Conservation (phyloP, 176 grass and related monocot genomes). For the Oryza glumipatula region DNA sequence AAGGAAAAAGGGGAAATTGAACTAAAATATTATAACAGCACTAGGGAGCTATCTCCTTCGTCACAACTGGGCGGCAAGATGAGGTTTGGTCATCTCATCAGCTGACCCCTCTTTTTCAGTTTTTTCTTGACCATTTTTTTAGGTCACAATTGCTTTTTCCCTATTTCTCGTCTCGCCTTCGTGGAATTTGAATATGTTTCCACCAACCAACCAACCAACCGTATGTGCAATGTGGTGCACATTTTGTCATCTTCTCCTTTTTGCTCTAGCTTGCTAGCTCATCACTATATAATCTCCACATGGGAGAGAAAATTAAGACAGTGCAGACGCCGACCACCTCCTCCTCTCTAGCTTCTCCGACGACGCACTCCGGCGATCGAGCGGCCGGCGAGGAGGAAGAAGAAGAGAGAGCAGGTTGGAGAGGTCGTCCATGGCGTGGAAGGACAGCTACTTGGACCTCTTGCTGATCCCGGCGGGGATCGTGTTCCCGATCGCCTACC, state of each 20-base stretch:
- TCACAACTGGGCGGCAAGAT: background rate
- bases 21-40: background rate
- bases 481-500: constrained; percentile 61
- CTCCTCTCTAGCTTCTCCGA: background rate
- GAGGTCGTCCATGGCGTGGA: constrained; percentile 55
- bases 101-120: background rate
- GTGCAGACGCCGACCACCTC: background rate
- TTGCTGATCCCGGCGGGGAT: constrained; percentile 67
- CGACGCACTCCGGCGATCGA: background rate
- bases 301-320: background rate
- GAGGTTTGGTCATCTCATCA: constrained; percentile 29
- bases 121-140: constrained; percentile 38
- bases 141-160: background rate
- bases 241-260: background rate
- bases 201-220: constrained; percentile 13
- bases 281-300: constrained; percentile 29
- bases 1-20: background rate
- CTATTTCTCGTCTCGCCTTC: background rate
- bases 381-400: background rate
- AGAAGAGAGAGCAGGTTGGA: background rate
- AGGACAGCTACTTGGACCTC: constrained; percentile 63
- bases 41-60: background rate
- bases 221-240: constrained; percentile 33
- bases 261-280: background rate
- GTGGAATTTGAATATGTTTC: constrained; percentile 39